Evolutionary conservation across 306 rosid species (phyloP), one percentile per base, ranked within the genome.

Genomic region (Lupinus albus): DNA sequence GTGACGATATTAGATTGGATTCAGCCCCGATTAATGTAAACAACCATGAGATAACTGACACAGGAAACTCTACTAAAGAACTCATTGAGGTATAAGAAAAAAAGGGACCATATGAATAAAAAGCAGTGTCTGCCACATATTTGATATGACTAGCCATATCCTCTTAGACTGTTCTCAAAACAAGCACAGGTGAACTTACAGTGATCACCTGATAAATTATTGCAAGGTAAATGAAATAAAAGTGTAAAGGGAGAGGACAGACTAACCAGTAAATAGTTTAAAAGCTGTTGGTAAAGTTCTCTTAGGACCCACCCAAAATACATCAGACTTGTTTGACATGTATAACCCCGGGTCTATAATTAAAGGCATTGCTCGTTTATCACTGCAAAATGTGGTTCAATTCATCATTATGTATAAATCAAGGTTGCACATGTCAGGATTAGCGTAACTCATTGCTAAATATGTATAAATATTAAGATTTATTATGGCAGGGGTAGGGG

Each of bases 321-420:
- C 50, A 69, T 88, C 92, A 11, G 84, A 68, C 74, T 91, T 91
- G 54, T 72, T 80, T 52, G 81, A 28, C 48, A 36, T 64, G 78
- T 91, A 86, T 61, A 91, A 86, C 39, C 95, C 97, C 16, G 95
- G 92, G 61, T 91, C 95, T 41, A 91, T 20, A 55, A 91, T 86
- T 78, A 91, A 81, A 36, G 97, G 97, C 95, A 78, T 82, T 18
- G 87, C 97, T 36, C 97, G 80, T 72, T 86, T 86, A 8, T 79
- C 81, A 71, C 97, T 91, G 83, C 63, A 83, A 44, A 57, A 1
- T 32, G 4, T 2, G 50, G 72, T 9, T 66, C n/a, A 72, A 5
- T 36, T 64, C 12, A 72, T 67, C 48, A 60, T 45, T n/a, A 25
- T 10, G 28, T 39, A 18, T 32, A 73, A 39, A 17, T 17, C 28